These are phyloP conservation scores for Pythium plurisporium DNA, from an alignment of 352 stramenopile species.

Conservation along the genomic window DNA sequence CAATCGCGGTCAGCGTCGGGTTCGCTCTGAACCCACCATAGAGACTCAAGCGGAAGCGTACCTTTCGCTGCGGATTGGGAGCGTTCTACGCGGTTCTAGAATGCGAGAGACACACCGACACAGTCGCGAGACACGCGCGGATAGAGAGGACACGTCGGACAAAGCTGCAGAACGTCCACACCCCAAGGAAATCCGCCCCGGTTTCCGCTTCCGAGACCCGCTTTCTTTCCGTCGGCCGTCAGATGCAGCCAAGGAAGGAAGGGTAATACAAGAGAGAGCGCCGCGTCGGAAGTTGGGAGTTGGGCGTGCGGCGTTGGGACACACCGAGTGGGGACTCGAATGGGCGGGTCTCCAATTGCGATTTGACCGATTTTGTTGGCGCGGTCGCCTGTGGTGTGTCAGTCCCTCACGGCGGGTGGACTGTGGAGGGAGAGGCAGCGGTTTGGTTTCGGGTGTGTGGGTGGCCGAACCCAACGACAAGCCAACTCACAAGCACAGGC, in stretches of 20 bases:
- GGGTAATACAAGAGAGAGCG: not conserved
- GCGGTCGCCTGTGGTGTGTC: not conserved
- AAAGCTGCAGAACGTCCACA: not conserved
- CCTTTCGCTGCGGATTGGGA: too few species aligned
- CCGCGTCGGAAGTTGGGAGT: not conserved
- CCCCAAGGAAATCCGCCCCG: not conserved
- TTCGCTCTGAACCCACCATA: not conserved
- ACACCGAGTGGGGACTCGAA: not conserved
- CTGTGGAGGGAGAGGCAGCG: slow-evolving; percentile 14
- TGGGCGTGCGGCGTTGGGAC: not conserved
- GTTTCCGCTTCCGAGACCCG: not conserved
- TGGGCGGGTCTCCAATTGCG: slow-evolving; percentile 2
- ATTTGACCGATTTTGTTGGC: slow-evolving; percentile 6
- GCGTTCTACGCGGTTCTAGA: not conserved
- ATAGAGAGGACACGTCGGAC: not conserved
- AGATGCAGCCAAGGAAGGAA: not conserved
- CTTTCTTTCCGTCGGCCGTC: not conserved
- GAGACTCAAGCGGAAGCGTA: not conserved
- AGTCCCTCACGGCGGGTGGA: not conserved
- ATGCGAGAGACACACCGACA: not conserved
- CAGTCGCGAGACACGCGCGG: not conserved
- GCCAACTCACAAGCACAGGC: not conserved
- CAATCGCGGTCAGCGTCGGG: too few species aligned
- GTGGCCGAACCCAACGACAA: slow-evolving; percentile 14
- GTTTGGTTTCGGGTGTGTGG: slow-evolving; percentile 5